Evolutionary conservation across 495 filamentous ascomycete genomes (phyloP).

Genomic region (Penicillium cataractarum): DNA sequence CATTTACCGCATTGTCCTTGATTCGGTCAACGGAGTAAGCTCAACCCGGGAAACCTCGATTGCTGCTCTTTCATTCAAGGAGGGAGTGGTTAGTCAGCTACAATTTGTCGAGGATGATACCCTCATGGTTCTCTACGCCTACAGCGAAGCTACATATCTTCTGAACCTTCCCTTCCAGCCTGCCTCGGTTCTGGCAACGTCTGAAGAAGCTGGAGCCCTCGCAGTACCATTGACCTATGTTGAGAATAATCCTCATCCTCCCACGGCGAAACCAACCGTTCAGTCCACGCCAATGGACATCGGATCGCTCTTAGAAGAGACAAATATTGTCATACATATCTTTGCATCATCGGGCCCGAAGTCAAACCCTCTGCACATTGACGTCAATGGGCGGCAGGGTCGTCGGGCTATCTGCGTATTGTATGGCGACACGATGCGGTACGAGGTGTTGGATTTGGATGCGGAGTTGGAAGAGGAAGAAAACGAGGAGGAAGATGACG

Average conservation of each 20-base stretch:
- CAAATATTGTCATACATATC: slow-evolving; percentile 33
- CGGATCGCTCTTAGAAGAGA: slow-evolving; percentile 13
- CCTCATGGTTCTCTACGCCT: slow-evolving; percentile 53
- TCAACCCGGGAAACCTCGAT: slow-evolving; percentile 47
- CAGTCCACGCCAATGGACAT: slow-evolving; percentile 30
- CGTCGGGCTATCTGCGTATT: slow-evolving; percentile 59
- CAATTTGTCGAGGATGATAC: slow-evolving; percentile 60
- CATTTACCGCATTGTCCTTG: slow-evolving; percentile 52
- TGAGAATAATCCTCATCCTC: slow-evolving; percentile 14
- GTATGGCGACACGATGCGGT: slow-evolving; percentile 57
- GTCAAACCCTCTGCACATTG: slow-evolving; percentile 49
- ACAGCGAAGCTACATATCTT: slow-evolving; percentile 38
- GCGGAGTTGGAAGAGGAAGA: slow-evolving; percentile 40
- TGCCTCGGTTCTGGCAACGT: not conserved
- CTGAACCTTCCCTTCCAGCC: slow-evolving; percentile 47
- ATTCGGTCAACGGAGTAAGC: slow-evolving; percentile 59
- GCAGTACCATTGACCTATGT: slow-evolving; percentile 23
- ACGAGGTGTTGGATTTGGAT: slow-evolving; percentile 62
- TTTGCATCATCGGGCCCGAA: slow-evolving; percentile 43
- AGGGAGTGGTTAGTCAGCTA: slow-evolving; percentile 53
- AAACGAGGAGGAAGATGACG: slow-evolving; percentile 30
- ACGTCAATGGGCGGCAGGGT: slow-evolving; percentile 58
- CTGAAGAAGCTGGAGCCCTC: slow-evolving; percentile 11
- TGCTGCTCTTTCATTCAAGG: slow-evolving; percentile 44
- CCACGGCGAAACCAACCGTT: slow-evolving; percentile 21